Evolutionary conservation across 2,329 filamentous ascomycete genomes (phyloP).

Genomic region (Xylaria digitata): DNA sequence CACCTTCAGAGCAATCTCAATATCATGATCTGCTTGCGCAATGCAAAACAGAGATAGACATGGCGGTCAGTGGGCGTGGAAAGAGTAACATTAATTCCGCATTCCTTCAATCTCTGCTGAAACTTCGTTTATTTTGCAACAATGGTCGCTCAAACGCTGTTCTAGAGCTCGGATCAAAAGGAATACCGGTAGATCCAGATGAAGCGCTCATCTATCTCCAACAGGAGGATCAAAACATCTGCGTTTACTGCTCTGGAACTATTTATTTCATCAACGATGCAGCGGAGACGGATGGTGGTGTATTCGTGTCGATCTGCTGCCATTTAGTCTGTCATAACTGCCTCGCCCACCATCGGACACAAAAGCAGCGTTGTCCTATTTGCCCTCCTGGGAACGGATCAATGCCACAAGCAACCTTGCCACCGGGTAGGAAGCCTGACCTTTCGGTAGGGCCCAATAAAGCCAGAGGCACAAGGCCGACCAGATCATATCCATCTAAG

Average conservation of each 20-base stretch:
- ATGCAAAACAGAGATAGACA: constrained; percentile 11
- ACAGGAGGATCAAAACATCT: constrained; percentile 11
- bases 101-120: constrained; percentile 40
- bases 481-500: constrained; percentile 16
- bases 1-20: neutral
- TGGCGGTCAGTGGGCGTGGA: constrained; percentile 10
- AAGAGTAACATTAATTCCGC: constrained; percentile 7
- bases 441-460: no score
- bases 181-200: constrained; percentile 2
- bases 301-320: constrained; percentile 7
- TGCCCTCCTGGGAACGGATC: neutral
- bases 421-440: no score
- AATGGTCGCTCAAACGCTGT: neutral
- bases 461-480: neutral
- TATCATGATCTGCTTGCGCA: constrained; percentile 3
- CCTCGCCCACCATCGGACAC: neutral
- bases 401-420: neutral
- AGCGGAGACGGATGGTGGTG: neutral
- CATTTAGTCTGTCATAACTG: constrained; percentile 23
- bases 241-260: constrained; percentile 11
- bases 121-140: constrained; percentile 44
- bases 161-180: constrained; percentile 1
- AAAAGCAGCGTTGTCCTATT: neutral
- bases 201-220: constrained; percentile 18
- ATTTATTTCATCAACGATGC: constrained; percentile 13